Evolutionary conservation across 768 basidiomycete genomes (phyloP), one percentile per base, ranked within the genome.

Genomic region (Tylopilus cervinicoccineus): DNA sequence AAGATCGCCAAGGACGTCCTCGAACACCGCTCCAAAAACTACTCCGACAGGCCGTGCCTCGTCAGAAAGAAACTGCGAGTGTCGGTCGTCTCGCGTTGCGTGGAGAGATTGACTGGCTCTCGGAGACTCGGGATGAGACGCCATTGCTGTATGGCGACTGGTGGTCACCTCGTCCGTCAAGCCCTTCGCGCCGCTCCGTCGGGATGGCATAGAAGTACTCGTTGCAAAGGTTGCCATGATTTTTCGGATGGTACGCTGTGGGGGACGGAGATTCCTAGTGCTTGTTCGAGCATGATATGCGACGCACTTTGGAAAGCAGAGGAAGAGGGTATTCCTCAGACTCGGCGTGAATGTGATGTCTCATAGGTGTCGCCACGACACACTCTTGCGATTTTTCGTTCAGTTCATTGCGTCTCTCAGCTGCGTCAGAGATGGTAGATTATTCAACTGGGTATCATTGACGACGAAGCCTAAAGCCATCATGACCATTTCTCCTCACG

Each of bases 1-100:
- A 69, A 70, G 51, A 67, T 69, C 20, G 73, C 69, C 3, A 55
- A 64, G 19, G 77, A 77, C 45, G 67, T 81, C 13, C 66, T 81
- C 32, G 77, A 79, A 33, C 53, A 63, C 29, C 71, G 75, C 9
- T 73, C 75, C 3, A 56, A 52, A 11, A 71, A 76, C 38, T 79
- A 78, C 52, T 78, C 78, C 5, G 76, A 76, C 56, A 68, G 80
- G n/a, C 78, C 78, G 5, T 47, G 7, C 6, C 36, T 62, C 22
- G 43, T 57, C 19, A 59, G 49, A 2, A 52, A 48, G 4, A 34
- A 52, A 7, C 13, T 54, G 56, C 65, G 17, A 39, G 53, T 36
- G 20, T n/a, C n/a, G n/a, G n/a, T n/a, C n/a, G n/a, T n/a, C n/a
- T n/a, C n/a, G n/a, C n/a, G n/a, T n/a, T n/a, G n/a, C n/a, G n/a